phyloP scores from a whole-genome alignment of 2,329 filamentous ascomycete species.

The Claviceps quebecensis region DNA sequence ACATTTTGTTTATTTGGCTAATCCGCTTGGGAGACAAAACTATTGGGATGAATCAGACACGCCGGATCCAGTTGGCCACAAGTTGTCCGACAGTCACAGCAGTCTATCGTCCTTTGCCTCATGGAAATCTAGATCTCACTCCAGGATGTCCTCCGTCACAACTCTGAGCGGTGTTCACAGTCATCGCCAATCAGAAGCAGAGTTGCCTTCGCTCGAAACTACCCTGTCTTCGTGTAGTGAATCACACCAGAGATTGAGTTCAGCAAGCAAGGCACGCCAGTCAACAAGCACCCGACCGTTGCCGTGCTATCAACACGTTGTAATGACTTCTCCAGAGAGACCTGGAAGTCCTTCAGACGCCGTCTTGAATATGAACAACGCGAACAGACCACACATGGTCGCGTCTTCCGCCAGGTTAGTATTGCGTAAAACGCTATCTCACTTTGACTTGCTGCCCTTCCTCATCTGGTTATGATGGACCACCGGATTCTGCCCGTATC shows the following conservation, averaged over 20 bases:
- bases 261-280: conserved; percentile 2
- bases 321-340: background rate
- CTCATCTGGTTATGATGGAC: background rate
- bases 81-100: conserved; percentile 34
- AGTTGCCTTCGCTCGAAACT: conserved; percentile 24
- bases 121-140: conserved; percentile 33
- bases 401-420: conserved; percentile 6
- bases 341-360: conserved; percentile 13
- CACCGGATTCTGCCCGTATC: background rate
- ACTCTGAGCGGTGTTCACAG: conserved; percentile 30
- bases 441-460: background rate
- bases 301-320: background rate
- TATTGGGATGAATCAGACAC: conserved; percentile 5
- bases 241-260: conserved; percentile 4
- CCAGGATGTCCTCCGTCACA: conserved; percentile 39
- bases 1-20: background rate
- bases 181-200: conserved; percentile 19
- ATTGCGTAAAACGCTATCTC: background rate
- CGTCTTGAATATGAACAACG: conserved; percentile 10
- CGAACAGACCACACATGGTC: background rate
- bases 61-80: conserved; percentile 12
- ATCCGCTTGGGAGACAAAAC: background rate
- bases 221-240: conserved; percentile 17
- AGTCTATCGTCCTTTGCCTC: conserved; percentile 37
- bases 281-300: background rate